Conservation (phyloP, 176 grass and related monocot species). For the Tuctoria greenei region DNA sequence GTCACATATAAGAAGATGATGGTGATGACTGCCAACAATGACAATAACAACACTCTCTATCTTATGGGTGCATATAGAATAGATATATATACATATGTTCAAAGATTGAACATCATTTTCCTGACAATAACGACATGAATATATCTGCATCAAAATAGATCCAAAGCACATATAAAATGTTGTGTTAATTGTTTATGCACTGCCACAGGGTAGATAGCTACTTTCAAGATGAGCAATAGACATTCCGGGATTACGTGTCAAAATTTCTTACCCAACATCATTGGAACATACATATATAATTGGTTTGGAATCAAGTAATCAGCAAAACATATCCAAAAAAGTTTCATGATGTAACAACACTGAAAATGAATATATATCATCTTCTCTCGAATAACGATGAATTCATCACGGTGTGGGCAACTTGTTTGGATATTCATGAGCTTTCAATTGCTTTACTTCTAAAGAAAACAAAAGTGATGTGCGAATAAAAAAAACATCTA, state of each 20-base stretch:
- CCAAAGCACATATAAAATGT: too few species aligned
- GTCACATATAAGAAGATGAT: conserved; percentile 6
- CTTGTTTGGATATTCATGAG: conserved; percentile 60
- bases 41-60: background rate
- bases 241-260: background rate
- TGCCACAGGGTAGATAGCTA: background rate
- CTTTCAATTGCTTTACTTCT: conserved; percentile 73
- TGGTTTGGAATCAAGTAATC: background rate
- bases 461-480: conserved; percentile 34
- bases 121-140: background rate
- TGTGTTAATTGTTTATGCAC: background rate
- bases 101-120: background rate
- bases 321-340: background rate
- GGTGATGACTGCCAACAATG: background rate
- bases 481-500: conserved; percentile 13
- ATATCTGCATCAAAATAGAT: conserved; percentile 4
- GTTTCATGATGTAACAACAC: background rate
- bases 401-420: conserved; percentile 32
- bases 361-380: conserved; percentile 35
- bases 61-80: background rate
- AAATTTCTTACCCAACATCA: background rate
- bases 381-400: conserved; percentile 31
- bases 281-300: background rate
- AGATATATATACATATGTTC: background rate
- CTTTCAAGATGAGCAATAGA: background rate